These are phyloP conservation scores for Mycena galericulata DNA, from an alignment of 768 basidiomycete species.

Conservation along the genomic window DNA sequence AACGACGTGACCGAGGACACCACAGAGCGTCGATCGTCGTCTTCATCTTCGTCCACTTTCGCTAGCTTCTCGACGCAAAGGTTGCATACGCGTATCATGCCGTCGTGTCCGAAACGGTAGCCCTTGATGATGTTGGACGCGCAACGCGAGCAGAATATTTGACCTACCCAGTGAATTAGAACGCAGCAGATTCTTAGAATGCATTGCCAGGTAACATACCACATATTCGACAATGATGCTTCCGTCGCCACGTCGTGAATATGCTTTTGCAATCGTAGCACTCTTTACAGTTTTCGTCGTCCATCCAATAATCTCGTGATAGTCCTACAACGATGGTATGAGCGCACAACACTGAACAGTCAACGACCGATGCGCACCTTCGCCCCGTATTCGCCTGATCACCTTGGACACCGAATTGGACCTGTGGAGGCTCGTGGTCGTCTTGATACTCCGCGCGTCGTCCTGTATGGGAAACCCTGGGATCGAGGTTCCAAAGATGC, in stretches of 20 bases:
- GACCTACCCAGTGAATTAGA: slow-evolving; percentile 62
- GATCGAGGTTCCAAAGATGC: slow-evolving; percentile 78
- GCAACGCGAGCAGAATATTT: slow-evolving; percentile 97
- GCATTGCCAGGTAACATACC: no score
- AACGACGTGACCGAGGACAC: slow-evolving; percentile 79
- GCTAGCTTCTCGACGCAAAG: slow-evolving; percentile 93
- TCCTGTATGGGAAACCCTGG: slow-evolving; percentile 95
- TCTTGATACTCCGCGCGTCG: slow-evolving; percentile 89
- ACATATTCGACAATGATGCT: slow-evolving; percentile 98
- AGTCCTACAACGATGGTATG: slow-evolving; percentile 62
- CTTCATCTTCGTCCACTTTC: slow-evolving; percentile 89
- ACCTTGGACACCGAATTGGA: slow-evolving; percentile 92
- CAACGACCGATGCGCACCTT: slow-evolving; percentile 63
- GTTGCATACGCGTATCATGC: slow-evolving; percentile 97
- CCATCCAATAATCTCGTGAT: slow-evolving; percentile 98
- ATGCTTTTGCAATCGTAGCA: slow-evolving; percentile 96
- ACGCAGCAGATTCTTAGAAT: neutral
- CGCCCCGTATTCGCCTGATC: slow-evolving; percentile 89
- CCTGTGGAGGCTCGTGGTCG: slow-evolving; percentile 74
- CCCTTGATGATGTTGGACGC: slow-evolving; percentile 98
- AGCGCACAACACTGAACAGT: slow-evolving; percentile 12
- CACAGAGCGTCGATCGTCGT: slow-evolving; percentile 88
- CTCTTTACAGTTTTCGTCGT: slow-evolving; percentile 94
- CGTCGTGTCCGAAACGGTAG: slow-evolving; percentile 91
- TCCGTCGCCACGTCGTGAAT: slow-evolving; percentile 94